phyloP scores from a whole-genome alignment of 495 filamentous ascomycete genomes.

The Hyphodiscus hymeniophilus region DNA sequence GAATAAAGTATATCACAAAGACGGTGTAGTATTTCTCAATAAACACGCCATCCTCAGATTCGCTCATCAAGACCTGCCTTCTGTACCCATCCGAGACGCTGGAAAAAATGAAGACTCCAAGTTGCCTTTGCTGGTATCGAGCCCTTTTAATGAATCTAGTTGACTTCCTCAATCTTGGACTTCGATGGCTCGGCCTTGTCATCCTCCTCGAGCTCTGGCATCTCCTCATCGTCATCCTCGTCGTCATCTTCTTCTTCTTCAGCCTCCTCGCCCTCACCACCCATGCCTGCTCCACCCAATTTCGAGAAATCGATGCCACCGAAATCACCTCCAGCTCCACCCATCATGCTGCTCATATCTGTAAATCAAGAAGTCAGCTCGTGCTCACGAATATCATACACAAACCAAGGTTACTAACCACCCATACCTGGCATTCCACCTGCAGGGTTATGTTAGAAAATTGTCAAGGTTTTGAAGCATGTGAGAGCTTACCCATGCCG shows the following conservation, averaged over 20 bases:
- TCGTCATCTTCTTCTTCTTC: constrained; percentile 55
- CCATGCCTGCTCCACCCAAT: constrained; percentile 57
- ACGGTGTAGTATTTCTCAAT: background rate
- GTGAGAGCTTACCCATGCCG: constrained; percentile 23
- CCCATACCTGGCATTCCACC: constrained; percentile 31
- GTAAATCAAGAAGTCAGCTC: background rate
- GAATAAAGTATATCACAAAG: constrained; percentile 1
- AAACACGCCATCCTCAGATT: constrained; percentile 7
- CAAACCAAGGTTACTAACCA: constrained; percentile 28
- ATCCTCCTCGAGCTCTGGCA: constrained; percentile 26
- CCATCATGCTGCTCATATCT: constrained; percentile 20
- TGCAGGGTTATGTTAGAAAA: constrained; percentile 16
- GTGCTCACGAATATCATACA: background rate
- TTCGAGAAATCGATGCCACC: constrained; percentile 85
- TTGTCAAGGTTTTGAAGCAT: background rate
- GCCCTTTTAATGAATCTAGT: constrained; percentile 5
- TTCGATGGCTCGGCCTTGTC: constrained; percentile 14
- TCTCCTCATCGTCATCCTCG: constrained; percentile 40
- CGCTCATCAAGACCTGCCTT: constrained; percentile 8
- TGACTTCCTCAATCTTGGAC: constrained; percentile 23
- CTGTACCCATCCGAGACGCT: constrained; percentile 4
- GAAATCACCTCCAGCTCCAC: constrained; percentile 47
- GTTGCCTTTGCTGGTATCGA: background rate
- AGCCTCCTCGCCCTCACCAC: constrained; percentile 40
- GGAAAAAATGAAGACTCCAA: constrained; percentile 3